A percentile compares a stretch with the other conserved stretches of the same genome.
Conservation (phyloP, 139 green algal genomes). For the Volvox africanus region DNA sequence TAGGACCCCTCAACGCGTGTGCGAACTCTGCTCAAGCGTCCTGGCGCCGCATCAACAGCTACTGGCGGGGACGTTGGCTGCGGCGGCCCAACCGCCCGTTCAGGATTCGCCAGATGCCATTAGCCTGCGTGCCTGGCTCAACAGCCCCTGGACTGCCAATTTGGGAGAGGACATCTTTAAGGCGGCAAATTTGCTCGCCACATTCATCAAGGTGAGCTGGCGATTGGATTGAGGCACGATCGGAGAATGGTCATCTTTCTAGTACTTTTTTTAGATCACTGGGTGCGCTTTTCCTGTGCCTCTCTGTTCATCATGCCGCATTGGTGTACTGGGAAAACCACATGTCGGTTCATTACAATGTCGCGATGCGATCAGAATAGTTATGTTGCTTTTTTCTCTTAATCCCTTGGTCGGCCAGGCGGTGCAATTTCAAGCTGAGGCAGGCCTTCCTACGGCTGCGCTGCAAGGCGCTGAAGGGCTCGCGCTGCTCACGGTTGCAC, state of each 20-base stretch:
- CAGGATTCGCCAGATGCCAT: constrained; percentile 69
- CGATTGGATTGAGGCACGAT: too few species aligned
- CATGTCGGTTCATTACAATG: too few species aligned
- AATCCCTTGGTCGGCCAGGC: constrained; percentile 7
- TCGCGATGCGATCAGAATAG: too few species aligned
- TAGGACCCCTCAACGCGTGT: constrained; percentile 80
- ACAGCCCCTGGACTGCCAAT: constrained; percentile 65
- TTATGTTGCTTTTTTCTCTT: too few species aligned
- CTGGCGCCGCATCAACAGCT: constrained; percentile 81
- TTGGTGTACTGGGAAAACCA: too few species aligned
- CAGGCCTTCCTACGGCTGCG: constrained; percentile 62
- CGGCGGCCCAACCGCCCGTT: constrained; percentile 72
- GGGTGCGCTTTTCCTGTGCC: too few species aligned
- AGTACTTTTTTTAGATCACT: too few species aligned
- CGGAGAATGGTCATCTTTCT: too few species aligned
- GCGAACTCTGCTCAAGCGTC: constrained; percentile 71
- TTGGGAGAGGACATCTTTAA: constrained; percentile 75
- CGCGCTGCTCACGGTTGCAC: constrained; percentile 63
- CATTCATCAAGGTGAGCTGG: constrained; percentile 58
- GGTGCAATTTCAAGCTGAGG: constrained; percentile 57
- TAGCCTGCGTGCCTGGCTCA: constrained; percentile 80
- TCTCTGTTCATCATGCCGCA: too few species aligned
- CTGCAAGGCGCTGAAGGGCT: constrained; percentile 68
- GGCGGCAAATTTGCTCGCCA: constrained; percentile 74
- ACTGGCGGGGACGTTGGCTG: constrained; percentile 66